Base-by-base conservation (phyloP, 2,329 filamentous ascomycete species). In the Aspergillus costaricaensis region DNA sequence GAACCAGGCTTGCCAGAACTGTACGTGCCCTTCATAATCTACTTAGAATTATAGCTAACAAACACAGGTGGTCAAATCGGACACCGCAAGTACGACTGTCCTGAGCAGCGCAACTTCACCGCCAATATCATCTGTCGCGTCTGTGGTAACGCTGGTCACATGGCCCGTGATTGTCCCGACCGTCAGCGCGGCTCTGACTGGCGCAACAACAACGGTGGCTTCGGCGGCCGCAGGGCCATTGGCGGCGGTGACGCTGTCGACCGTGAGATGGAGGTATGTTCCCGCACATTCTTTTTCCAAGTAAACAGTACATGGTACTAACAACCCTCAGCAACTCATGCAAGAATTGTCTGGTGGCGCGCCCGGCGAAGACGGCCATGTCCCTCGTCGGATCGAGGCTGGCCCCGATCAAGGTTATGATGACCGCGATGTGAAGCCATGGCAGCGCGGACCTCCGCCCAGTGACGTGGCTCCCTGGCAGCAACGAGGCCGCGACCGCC, bases 1-100 rank as follows among this genome's bases (percentile, higher is more conserved):
- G 77, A 99, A 99, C 79, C 95, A 99, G 77, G 95, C 95, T 67
- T 99, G 95, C 80, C 95, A 99, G 82, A 99, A 99, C 83, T 99
- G 87, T 82, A 78, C 76, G 82, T 77, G 25, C 25, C 21, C 38
- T 43, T 44, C 7, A n/a, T 38, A 4, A 36, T 12, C 7, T 9
- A 12, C 10, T 12, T 23, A 8, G 6, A 19, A 19, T 54, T 3
- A 19, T 5, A 14, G 6, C 15, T 54, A 30, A 39, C 23, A 36
- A 44, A 19, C n/a, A 4, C 49, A 84, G 83, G 91, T 79, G 95
- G 95, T 70, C 92, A 98, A 84, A 99, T 99, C 67, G 95, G 95
- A 62, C 95, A 99, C 79, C 90, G 95, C 79, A 99, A 99, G 80
- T 98, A 97, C 77, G 95, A 99, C 76, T 99, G 95, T 71, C 95